Evolutionary conservation across 177 flowering plant species (phyloP).

Genomic region (Telopea speciosissima): DNA sequence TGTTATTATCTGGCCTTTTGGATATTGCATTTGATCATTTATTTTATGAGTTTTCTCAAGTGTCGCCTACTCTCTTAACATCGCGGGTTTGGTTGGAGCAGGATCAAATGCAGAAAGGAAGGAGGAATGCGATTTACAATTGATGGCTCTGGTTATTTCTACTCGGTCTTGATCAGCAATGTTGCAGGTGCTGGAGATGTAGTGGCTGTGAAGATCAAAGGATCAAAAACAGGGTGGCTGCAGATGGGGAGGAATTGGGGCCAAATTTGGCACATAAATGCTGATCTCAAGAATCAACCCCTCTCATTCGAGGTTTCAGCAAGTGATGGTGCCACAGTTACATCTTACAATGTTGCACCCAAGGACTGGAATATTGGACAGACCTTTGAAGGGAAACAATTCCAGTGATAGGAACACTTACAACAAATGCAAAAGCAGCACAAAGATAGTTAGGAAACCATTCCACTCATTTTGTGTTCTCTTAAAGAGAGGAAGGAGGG

Average conservation of each 20-base stretch:
- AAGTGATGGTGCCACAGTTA: constrained; percentile 60
- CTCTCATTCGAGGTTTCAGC: constrained; percentile 80
- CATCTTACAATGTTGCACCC: constrained; percentile 76
- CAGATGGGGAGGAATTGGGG: constrained; percentile 98
- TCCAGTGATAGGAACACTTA: constrained; percentile 16
- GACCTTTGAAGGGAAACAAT: constrained; percentile 76
- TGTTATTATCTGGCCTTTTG: too few species aligned
- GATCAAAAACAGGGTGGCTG: constrained; percentile 89
- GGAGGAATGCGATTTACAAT: constrained; percentile 76
- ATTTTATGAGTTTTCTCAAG: too few species aligned
- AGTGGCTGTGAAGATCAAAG: constrained; percentile 68
- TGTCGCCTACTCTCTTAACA: neutral
- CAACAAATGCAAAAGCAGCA: neutral
- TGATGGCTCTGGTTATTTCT: constrained; percentile 53
- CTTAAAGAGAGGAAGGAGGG: neutral
- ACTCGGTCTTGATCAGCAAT: constrained; percentile 71
- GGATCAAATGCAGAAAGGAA: constrained; percentile 83
- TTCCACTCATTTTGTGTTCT: neutral
- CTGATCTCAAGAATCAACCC: constrained; percentile 72
- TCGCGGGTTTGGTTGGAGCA: constrained; percentile 18
- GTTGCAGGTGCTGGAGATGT: constrained; percentile 93
- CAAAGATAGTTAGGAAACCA: neutral
- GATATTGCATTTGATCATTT: too few species aligned
- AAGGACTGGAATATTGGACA: constrained; percentile 69
- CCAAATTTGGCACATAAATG: constrained; percentile 85